phyloP scores from a whole-genome alignment of 2,329 filamentous ascomycete species.

The Tolypocladium guangdongense region DNA sequence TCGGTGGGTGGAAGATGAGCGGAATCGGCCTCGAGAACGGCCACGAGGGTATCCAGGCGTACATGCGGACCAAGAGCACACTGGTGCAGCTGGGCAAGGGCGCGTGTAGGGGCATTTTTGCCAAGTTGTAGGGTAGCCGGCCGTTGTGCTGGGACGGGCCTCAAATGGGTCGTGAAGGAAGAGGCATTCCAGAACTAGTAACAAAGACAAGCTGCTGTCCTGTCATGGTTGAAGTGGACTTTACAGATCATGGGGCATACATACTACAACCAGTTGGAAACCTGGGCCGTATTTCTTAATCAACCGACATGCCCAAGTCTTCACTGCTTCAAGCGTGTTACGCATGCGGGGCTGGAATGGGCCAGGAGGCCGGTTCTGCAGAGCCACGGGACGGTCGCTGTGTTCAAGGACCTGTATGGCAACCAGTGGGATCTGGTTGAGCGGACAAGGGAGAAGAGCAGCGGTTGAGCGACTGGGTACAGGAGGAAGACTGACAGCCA shows the following conservation, averaged over 20 bases:
- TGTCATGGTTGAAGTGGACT: no score
- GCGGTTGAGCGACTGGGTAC: not conserved
- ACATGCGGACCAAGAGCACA: constrained; percentile 81
- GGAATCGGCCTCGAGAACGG: constrained; percentile 85
- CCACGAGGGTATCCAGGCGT: constrained; percentile 64
- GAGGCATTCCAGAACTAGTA: no score
- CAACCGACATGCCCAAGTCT: no score
- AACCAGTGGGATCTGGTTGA: constrained; percentile 7
- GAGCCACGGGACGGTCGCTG: constrained; percentile 6
- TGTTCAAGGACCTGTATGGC: constrained; percentile 8
- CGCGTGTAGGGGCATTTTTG: constrained; percentile 57
- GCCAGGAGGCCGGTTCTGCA: constrained; percentile 1
- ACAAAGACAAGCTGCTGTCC: no score
- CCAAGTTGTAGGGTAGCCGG: constrained; percentile 41
- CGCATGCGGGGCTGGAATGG: constrained; percentile 5
- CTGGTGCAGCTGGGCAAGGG: constrained; percentile 65
- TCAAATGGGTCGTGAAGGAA: no score
- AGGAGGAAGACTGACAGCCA: no score
- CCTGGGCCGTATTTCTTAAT: no score
- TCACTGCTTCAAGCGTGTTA: no score
- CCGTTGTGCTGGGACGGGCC: not conserved
- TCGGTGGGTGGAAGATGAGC: constrained; percentile 87
- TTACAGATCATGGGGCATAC: no score
- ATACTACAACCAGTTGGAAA: no score
- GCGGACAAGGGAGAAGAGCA: not conserved